Percentiles rank a stretch among this genome's conserved stretches.
Conservation (phyloP, 2,329 filamentous ascomycete genomes). For the Alternaria postmessia region DNA sequence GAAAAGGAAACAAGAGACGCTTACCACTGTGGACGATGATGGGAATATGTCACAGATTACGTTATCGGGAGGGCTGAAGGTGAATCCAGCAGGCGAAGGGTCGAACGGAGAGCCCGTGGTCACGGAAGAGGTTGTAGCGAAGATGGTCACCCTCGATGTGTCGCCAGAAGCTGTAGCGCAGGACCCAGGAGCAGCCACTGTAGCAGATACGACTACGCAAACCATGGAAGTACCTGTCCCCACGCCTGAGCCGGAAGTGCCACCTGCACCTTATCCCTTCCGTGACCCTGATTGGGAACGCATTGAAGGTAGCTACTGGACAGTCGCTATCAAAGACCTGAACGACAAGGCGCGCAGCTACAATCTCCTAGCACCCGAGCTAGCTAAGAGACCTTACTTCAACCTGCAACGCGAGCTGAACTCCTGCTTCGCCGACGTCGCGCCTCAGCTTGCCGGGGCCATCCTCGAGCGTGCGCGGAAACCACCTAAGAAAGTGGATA, state of each 20-base stretch:
- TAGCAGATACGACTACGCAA: conserved; percentile 20
- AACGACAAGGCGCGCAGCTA: conserved; percentile 86
- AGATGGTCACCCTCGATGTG: conserved; percentile 26
- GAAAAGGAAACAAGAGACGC: conserved; percentile 53
- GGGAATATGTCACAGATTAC: conserved; percentile 59
- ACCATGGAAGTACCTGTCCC: conserved; percentile 22
- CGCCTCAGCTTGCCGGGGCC: conserved; percentile 74
- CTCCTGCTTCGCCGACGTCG: conserved; percentile 85
- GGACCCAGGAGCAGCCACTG: background rate
- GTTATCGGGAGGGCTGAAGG: conserved; percentile 55
- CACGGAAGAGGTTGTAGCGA: conserved; percentile 39
- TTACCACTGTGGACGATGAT: conserved; percentile 55
- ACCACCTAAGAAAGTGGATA: conserved; percentile 50
- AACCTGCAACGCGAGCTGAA: conserved; percentile 81
- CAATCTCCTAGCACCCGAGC: conserved; percentile 90
- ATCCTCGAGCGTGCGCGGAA: conserved; percentile 73
- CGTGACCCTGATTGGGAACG: conserved; percentile 80
- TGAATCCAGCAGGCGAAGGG: conserved; percentile 23
- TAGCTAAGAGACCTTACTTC: conserved; percentile 94
- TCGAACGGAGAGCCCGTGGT: conserved; percentile 23
- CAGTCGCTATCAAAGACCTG: conserved; percentile 76
- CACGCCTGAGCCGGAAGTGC: conserved; percentile 40
- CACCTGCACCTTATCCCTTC: conserved; percentile 65
- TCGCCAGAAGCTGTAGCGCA: conserved; percentile 12
- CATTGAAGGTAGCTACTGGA: conserved; percentile 77